A percentile compares a stretch with the other conserved stretches of the same genome.
These are phyloP conservation scores for Exophiala viscosa DNA, from an alignment of 2,329 filamentous ascomycete species.

Conservation along the genomic window DNA sequence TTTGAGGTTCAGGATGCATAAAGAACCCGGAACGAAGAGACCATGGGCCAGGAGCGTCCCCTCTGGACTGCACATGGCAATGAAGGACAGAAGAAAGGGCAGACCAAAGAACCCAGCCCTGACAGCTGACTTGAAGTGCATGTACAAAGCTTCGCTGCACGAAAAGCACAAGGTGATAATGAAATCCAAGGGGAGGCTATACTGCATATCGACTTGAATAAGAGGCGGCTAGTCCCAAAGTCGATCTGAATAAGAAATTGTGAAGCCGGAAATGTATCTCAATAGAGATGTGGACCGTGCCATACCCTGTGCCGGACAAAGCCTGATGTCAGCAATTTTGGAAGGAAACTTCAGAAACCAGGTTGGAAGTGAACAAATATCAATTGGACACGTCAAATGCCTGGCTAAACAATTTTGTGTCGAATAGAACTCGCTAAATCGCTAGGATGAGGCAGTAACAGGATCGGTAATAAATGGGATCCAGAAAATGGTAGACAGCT, in stretches of 20 bases:
- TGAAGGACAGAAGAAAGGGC: not conserved
- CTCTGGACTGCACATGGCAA: not conserved
- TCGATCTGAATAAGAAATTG: slow-evolving; percentile 12
- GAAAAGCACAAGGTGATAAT: slow-evolving; percentile 1
- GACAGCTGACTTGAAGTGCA: slow-evolving; percentile 10
- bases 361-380: not conserved
- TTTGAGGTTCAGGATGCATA: slow-evolving; percentile 3
- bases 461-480: not conserved
- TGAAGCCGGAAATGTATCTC: slow-evolving; percentile 13
- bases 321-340: not conserved
- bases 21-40: slow-evolving; percentile 3
- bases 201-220: slow-evolving; percentile 16
- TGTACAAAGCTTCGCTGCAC: slow-evolving; percentile 3
- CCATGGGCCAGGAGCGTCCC: not conserved
- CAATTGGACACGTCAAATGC: slow-evolving; percentile 13
- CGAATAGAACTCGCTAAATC: slow-evolving; percentile 17
- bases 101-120: slow-evolving; percentile 3
- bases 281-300: slow-evolving; percentile 6
- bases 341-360: not conserved
- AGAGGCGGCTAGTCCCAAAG: slow-evolving; percentile 6
- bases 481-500: not conserved
- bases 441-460: slow-evolving; percentile 7
- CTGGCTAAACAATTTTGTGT: slow-evolving; percentile 5
- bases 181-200: not conserved
- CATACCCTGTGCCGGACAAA: slow-evolving; percentile 10